phyloP scores from a whole-genome alignment of 139 green algal genomes.

The Volvox reticuliferus region DNA sequence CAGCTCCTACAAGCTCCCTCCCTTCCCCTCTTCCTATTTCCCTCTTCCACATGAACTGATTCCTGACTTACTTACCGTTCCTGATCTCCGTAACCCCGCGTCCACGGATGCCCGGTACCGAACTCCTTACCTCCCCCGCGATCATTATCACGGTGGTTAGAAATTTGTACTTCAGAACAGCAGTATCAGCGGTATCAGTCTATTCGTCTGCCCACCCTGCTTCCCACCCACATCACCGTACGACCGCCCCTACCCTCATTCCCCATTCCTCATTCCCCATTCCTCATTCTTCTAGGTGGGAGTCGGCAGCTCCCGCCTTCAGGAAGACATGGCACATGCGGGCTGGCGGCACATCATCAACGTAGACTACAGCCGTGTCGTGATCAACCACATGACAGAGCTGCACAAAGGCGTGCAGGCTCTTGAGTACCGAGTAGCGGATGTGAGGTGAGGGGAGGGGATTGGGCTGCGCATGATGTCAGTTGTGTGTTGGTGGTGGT shows the following conservation, averaged over 20 bases:
- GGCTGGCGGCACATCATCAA: conserved; percentile 65
- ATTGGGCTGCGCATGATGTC: no score
- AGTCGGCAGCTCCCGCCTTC: conserved; percentile 65
- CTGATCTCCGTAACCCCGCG: no score
- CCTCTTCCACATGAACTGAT: not conserved
- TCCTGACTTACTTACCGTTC: no score
- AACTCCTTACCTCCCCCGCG: no score
- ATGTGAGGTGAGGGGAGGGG: conserved; percentile 47
- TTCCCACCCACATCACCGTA: no score
- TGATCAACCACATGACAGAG: conserved; percentile 59
- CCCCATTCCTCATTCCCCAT: not conserved
- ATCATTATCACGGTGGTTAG: no score
- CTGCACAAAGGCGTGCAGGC: conserved; percentile 49
- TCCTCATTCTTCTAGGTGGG: conserved; percentile 60
- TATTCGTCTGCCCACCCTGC: no score
- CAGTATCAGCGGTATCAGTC: not conserved
- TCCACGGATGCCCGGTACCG: not conserved
- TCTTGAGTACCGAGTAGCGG: conserved; percentile 61
- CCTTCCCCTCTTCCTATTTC: not conserved
- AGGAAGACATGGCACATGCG: conserved; percentile 61
- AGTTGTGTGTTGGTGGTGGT: no score
- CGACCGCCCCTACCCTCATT: not conserved
- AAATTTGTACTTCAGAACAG: no score
- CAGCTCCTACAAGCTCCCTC: no score
- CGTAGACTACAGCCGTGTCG: conserved; percentile 62